These are phyloP conservation scores for Cicer cuneatum DNA, from an alignment of 306 rosid species.

Conservation along the genomic window DNA sequence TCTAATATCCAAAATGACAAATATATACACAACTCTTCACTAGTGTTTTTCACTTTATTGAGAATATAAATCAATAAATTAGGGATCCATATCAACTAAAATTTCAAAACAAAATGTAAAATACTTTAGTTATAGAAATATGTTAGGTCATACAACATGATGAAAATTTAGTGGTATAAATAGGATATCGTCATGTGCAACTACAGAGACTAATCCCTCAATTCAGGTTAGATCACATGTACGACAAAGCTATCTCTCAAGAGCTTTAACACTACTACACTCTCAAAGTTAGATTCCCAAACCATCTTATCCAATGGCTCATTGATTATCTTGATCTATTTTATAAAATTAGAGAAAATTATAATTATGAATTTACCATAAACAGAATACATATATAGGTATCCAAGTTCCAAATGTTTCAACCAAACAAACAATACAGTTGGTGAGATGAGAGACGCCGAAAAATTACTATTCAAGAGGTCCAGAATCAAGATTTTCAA, in stretches of 20 bases:
- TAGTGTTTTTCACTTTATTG: neutral
- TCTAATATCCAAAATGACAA: neutral
- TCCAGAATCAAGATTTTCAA: no score
- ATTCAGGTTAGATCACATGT: neutral
- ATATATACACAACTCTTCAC: neutral
- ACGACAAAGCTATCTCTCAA: neutral
- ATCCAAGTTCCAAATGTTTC: neutral
- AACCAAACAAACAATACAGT: neutral
- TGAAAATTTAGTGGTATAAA: no score
- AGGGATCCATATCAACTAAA: no score
- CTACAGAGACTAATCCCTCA: neutral
- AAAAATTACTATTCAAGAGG: neutral
- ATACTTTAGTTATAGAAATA: neutral
- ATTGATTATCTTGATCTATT: neutral
- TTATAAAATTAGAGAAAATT: no score
- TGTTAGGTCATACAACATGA: no score
- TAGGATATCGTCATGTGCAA: neutral
- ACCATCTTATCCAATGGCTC: neutral
- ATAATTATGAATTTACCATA: neutral
- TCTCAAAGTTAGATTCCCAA: neutral
- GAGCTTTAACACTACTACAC: neutral
- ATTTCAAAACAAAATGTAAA: neutral
- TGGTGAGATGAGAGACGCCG: neutral
- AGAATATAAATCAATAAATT: no score
- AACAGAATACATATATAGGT: neutral